These are phyloP conservation scores for Entelexis paramagnoliae DNA, from an alignment of 1,139 yeast species.

Conservation along the genomic window DNA sequence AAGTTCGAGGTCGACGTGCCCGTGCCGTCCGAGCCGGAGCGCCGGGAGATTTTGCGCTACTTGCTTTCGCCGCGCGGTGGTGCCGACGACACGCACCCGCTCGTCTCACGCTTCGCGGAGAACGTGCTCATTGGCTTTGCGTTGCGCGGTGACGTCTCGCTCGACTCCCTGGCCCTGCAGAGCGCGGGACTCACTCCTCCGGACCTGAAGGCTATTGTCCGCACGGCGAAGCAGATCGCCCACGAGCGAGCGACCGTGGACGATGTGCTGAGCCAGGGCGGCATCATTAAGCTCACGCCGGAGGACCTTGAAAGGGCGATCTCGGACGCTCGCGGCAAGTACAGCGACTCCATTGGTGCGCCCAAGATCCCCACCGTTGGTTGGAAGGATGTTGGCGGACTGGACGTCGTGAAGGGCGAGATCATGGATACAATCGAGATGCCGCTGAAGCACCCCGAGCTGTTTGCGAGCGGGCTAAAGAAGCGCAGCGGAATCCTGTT, in stretches of 20 bases:
- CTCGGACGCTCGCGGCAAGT: constrained; percentile 72
- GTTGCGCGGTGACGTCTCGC: constrained; percentile 46
- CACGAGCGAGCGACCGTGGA: constrained; percentile 22
- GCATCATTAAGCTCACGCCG: constrained; percentile 46
- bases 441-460: constrained; percentile 88
- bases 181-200: constrained; percentile 90
- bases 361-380: constrained; percentile 90
- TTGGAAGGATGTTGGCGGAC: constrained; percentile 93
- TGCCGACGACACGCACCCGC: not conserved
- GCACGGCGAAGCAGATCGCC: constrained; percentile 37
- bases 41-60: constrained; percentile 51
- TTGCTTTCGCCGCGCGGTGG: constrained; percentile 25
- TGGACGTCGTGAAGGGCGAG: constrained; percentile 81
- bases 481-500: constrained; percentile 88
- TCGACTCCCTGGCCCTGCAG: constrained; percentile 58
- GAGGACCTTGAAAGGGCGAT: constrained; percentile 65
- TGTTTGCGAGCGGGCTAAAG: constrained; percentile 78
- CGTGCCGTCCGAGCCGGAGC: constrained; percentile 71
- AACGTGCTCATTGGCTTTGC: constrained; percentile 19
- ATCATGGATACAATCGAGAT: constrained; percentile 89
- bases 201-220: constrained; percentile 64
- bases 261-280: constrained; percentile 36
- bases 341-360: constrained; percentile 91
- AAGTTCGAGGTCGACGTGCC: constrained; percentile 67
- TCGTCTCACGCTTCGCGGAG: not conserved